Evolutionary conservation across 108 stramenopile genomes (phyloP).

Genomic region (Cylindrotheca fusiformis): DNA sequence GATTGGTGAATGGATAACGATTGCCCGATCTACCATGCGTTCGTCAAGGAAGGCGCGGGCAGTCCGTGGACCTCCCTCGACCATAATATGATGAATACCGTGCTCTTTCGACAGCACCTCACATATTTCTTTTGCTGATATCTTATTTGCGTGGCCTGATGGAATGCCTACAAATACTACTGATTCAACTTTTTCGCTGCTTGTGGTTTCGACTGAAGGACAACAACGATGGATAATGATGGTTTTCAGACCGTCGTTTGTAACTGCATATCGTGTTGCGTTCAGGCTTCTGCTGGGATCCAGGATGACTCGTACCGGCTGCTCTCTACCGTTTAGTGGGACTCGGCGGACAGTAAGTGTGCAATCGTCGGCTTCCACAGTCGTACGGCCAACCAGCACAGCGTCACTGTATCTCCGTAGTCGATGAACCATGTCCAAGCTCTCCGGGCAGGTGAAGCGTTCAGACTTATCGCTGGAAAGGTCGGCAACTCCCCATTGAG

Average conservation of each 20-base stretch:
- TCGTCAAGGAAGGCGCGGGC: slow-evolving; percentile 59
- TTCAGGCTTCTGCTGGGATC: slow-evolving; percentile 59
- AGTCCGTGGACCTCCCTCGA: slow-evolving; percentile 80
- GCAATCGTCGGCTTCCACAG: slow-evolving; percentile 74
- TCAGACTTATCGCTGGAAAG: slow-evolving; percentile 40
- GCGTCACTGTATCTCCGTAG: slow-evolving; percentile 59
- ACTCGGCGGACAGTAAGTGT: slow-evolving; percentile 68
- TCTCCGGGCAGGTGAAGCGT: slow-evolving; percentile 70
- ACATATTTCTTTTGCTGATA: slow-evolving; percentile 34
- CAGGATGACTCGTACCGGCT: slow-evolving; percentile 69
- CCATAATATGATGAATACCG: slow-evolving; percentile 70
- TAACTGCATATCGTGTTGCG: slow-evolving; percentile 36
- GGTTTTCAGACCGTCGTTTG: slow-evolving; percentile 56
- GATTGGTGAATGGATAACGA: slow-evolving; percentile 61
- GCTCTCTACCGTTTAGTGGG: slow-evolving; percentile 19
- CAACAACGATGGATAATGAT: slow-evolving; percentile 44
- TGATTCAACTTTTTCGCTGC: not conserved
- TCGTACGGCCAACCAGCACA: slow-evolving; percentile 73
- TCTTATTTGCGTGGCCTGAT: not conserved
- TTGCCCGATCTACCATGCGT: slow-evolving; percentile 62
- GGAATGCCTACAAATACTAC: not conserved
- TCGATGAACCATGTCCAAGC: slow-evolving; percentile 83
- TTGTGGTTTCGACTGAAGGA: not conserved
- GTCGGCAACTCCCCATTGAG: slow-evolving; percentile 64
- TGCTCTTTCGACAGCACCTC: slow-evolving; percentile 34